Conservation (phyloP, 371 early-diverging fungal genomes). For the Mucor indicus region DNA sequence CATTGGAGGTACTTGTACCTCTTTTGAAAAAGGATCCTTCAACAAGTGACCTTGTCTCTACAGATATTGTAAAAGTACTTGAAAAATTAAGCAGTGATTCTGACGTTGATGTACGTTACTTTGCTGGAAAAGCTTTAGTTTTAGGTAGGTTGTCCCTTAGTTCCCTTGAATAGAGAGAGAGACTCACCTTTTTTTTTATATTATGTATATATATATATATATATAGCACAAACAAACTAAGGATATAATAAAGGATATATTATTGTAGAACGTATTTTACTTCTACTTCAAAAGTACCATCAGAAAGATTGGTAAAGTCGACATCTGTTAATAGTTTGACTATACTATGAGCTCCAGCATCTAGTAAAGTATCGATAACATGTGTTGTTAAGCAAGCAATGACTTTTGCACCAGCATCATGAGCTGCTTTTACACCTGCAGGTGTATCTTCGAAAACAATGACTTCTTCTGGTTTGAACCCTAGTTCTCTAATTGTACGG, state of each 20-base stretch:
- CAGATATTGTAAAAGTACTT: constrained; percentile 76
- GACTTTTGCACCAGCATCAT: constrained; percentile 48
- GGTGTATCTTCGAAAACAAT: constrained; percentile 74
- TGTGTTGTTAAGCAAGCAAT: constrained; percentile 62
- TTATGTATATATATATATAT: too few relatives aligned
- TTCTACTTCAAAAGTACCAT: constrained; percentile 18
- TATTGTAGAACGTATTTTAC: constrained; percentile 2
- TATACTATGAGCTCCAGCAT: constrained; percentile 54
- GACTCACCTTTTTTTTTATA: too few relatives aligned
- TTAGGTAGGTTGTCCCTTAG: too few relatives aligned
- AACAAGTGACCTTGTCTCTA: constrained; percentile 56
- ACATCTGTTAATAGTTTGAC: constrained; percentile 52
- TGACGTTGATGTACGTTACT: constrained; percentile 94
- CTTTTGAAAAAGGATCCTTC: constrained; percentile 66
- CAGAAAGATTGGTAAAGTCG: constrained; percentile 25
- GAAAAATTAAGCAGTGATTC: constrained; percentile 78
- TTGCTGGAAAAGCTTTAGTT: constrained; percentile 78
- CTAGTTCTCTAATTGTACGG: constrained; percentile 39
- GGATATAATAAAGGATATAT: too few relatives aligned
- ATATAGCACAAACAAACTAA: too few relatives aligned
- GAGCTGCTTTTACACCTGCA: constrained; percentile 55
- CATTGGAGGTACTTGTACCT: constrained; percentile 83
- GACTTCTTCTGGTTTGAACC: constrained; percentile 43
- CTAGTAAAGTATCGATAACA: constrained; percentile 42
- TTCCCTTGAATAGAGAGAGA: too few relatives aligned